Conservation (phyloP, 2,329 filamentous ascomycete genomes). For the Pyrenophora graminea region DNA sequence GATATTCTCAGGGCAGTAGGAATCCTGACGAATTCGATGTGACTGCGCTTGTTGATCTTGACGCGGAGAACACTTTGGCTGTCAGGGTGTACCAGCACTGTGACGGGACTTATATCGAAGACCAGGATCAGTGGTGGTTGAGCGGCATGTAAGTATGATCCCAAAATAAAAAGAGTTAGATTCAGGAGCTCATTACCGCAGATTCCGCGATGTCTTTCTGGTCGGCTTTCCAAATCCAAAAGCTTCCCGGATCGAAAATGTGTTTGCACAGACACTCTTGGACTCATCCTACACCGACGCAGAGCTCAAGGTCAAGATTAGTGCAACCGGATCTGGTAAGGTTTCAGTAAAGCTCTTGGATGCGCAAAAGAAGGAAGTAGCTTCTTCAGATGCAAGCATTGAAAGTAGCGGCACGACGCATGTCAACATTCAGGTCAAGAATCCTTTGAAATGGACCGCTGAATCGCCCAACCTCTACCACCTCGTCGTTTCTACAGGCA, state of each 20-base stretch:
- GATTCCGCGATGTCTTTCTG: slow-evolving; percentile 69
- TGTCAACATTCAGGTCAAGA: slow-evolving; percentile 51
- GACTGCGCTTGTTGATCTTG: slow-evolving; percentile 54
- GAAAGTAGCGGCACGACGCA: slow-evolving; percentile 22
- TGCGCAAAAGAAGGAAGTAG: slow-evolving; percentile 38
- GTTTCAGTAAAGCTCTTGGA: slow-evolving; percentile 54
- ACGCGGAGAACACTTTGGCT: slow-evolving; percentile 59
- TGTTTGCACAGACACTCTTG: slow-evolving; percentile 60
- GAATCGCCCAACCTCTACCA: slow-evolving; percentile 67
- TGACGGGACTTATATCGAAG: slow-evolving; percentile 71
- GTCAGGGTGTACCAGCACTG: slow-evolving; percentile 74
- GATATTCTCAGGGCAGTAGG: slow-evolving; percentile 70
- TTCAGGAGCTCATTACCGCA: slow-evolving; percentile 44
- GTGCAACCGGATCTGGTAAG: slow-evolving; percentile 46
- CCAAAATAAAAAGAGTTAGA: neutral
- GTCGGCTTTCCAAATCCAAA: slow-evolving; percentile 60
- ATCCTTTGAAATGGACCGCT: slow-evolving; percentile 70
- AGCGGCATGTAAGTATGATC: slow-evolving; percentile 52
- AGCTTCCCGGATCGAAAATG: slow-evolving; percentile 59
- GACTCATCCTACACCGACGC: slow-evolving; percentile 58
- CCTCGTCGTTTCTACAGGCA: slow-evolving; percentile 50
- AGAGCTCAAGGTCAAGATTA: slow-evolving; percentile 55
- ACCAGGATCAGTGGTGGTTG: slow-evolving; percentile 71
- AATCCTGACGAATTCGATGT: slow-evolving; percentile 74
- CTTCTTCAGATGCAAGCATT: slow-evolving; percentile 17